phyloP scores from a whole-genome alignment of 305 asterid genomes.

The Fraxinus floribunda region DNA sequence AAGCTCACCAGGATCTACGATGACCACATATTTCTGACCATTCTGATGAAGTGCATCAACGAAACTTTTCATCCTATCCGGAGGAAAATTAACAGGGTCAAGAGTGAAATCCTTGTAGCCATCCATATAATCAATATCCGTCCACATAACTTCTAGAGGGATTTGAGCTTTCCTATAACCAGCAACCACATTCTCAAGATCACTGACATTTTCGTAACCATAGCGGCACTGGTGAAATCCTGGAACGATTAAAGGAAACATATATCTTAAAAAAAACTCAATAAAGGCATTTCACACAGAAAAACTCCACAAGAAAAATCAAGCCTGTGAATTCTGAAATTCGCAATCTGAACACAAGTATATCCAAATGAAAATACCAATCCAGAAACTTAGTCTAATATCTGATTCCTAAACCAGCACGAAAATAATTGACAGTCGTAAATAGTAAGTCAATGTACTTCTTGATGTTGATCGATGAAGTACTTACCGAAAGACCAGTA shows the following conservation, averaged over 20 bases:
- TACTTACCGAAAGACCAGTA: conserved; percentile 90
- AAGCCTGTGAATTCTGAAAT: background rate
- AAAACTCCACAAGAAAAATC: background rate
- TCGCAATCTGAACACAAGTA: background rate
- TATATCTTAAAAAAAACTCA: background rate
- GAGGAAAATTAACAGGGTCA: conserved; percentile 73
- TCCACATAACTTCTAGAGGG: conserved; percentile 94
- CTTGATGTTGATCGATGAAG: background rate
- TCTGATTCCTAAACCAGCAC: background rate
- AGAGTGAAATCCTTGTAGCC: conserved; percentile 82
- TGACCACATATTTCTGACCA: conserved; percentile 67
- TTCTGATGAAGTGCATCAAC: conserved; percentile 61
- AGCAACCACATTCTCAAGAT: conserved; percentile 66
- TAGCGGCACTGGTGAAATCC: conserved; percentile 89
- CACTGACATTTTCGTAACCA: conserved; percentile 68
- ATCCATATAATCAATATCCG: conserved; percentile 94
- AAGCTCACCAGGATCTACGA: conserved; percentile 72
- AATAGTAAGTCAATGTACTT: background rate
- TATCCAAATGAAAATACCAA: background rate
- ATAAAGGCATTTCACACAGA: background rate
- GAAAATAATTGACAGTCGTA: background rate
- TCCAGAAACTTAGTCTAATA: background rate
- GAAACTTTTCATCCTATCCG: conserved; percentile 52
- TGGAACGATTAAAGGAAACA: conserved; percentile 15
- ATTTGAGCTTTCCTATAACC: conserved; percentile 59